Evolutionary conservation across 352 stramenopile genomes (phyloP).

Genomic region (Discostella stelligera): DNA sequence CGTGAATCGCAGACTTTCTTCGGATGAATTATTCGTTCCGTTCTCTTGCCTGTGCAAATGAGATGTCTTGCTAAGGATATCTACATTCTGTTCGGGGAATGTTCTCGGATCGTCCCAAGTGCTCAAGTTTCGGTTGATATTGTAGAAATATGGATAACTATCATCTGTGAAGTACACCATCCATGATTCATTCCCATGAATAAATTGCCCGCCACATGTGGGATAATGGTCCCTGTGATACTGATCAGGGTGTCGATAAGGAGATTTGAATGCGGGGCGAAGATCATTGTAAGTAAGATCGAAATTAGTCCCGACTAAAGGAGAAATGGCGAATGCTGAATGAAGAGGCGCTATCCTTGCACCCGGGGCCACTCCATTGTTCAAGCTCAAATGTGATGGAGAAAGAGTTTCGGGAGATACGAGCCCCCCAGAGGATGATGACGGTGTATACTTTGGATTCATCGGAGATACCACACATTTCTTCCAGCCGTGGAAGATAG

Average conservation of each 20-base stretch:
- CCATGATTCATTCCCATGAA: conserved; percentile 18
- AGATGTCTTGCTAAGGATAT: background rate
- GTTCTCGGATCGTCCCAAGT: conserved; percentile 42
- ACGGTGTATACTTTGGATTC: background rate
- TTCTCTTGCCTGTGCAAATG: background rate
- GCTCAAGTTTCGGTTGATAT: conserved; percentile 23
- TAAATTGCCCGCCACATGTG: conserved; percentile 14
- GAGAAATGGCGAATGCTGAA: conserved; percentile 8
- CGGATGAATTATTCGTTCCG: background rate
- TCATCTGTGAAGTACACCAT: conserved; percentile 22
- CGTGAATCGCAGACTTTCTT: background rate
- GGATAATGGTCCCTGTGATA: background rate
- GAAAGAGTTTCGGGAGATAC: conserved; percentile 8
- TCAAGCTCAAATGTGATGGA: conserved; percentile 11
- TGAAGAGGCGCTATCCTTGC: conserved; percentile 15
- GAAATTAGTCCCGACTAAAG: conserved; percentile 8
- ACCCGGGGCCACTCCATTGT: conserved; percentile 9
- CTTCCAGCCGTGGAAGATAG: conserved; percentile 36
- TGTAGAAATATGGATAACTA: conserved; percentile 44
- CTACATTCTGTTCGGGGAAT: background rate
- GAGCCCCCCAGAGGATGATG: conserved; percentile 5
- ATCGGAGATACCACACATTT: conserved; percentile 24
- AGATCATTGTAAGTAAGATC: background rate
- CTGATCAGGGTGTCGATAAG: background rate
- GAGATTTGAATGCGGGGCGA: conserved; percentile 1